phyloP scores from a whole-genome alignment of 2,329 filamentous ascomycete species.

The Chaetomiaceae sp. region DNA sequence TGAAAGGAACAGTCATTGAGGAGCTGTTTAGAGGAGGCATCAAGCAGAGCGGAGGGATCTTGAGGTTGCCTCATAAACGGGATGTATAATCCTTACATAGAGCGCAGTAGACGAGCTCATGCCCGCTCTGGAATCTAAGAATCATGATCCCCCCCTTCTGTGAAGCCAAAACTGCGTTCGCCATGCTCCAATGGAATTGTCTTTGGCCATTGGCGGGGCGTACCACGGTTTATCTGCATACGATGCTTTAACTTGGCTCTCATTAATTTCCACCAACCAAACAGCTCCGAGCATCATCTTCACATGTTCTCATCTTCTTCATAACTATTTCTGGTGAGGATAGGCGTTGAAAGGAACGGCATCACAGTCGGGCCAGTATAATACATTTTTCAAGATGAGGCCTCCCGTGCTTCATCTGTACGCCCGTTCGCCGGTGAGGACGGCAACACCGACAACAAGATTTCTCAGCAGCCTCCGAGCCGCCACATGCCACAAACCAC shows the following conservation, averaged over 20 bases:
- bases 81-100: too few species aligned
- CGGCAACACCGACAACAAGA: not conserved
- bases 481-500: not conserved
- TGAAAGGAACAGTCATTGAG: slow-evolving; percentile 61
- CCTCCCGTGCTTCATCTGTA: not conserved
- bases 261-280: not conserved
- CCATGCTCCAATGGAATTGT: not conserved
- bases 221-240: slow-evolving; percentile 1
- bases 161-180: too few species aligned
- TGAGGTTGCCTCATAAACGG: slow-evolving; percentile 43
- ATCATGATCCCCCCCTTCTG: too few species aligned
- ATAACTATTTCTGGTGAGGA: not conserved
- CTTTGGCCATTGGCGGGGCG: slow-evolving; percentile 12
- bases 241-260: not conserved
- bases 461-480: not conserved
- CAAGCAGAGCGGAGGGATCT: slow-evolving; percentile 48
- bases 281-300: not conserved
- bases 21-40: slow-evolving; percentile 72
- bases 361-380: not conserved
- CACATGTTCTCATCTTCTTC: not conserved
- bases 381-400: slow-evolving; percentile 1
- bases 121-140: too few species aligned
- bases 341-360: not conserved
- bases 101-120: too few species aligned
- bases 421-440: not conserved